These are phyloP conservation scores for Canavalia gladiata DNA, from an alignment of 306 rosid genomes.

Conservation along the genomic window DNA sequence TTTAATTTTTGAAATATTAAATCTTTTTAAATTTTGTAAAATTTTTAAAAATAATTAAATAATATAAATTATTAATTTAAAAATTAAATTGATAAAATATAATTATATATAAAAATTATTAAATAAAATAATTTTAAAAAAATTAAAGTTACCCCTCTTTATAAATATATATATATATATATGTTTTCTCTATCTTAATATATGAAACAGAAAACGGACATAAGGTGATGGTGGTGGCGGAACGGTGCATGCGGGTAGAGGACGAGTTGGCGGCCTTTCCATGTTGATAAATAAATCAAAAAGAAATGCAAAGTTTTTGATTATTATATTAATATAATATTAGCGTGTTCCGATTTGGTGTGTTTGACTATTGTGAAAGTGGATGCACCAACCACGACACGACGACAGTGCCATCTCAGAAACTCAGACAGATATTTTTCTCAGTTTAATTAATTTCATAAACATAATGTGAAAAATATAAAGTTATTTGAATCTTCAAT, in stretches of 20 bases:
- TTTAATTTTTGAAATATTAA: too few relatives aligned
- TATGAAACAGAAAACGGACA: too few relatives aligned
- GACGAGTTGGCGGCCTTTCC: background rate
- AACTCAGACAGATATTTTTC: slow-evolving; percentile 24
- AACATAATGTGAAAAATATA: background rate
- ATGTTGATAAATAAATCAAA: background rate
- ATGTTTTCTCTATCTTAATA: too few relatives aligned
- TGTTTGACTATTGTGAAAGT: slow-evolving; percentile 46
- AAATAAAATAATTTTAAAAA: too few relatives aligned
- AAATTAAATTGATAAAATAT: too few relatives aligned
- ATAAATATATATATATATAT: too few relatives aligned
- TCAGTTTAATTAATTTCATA: background rate
- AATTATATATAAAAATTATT: too few relatives aligned
- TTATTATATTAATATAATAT: background rate
- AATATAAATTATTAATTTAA: too few relatives aligned
- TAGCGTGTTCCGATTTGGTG: slow-evolving; percentile 43
- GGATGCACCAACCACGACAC: slow-evolving; percentile 49
- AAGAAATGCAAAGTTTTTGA: background rate
- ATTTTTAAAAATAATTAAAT: too few relatives aligned
- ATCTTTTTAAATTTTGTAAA: too few relatives aligned
- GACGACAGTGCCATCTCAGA: slow-evolving; percentile 36
- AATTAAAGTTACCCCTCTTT: too few relatives aligned
- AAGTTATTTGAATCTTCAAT: background rate
- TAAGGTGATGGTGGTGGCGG: background rate
- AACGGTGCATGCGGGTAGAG: background rate